Conservation (phyloP, 129 eudicot species). For the Dittrichia graveolens region DNA sequence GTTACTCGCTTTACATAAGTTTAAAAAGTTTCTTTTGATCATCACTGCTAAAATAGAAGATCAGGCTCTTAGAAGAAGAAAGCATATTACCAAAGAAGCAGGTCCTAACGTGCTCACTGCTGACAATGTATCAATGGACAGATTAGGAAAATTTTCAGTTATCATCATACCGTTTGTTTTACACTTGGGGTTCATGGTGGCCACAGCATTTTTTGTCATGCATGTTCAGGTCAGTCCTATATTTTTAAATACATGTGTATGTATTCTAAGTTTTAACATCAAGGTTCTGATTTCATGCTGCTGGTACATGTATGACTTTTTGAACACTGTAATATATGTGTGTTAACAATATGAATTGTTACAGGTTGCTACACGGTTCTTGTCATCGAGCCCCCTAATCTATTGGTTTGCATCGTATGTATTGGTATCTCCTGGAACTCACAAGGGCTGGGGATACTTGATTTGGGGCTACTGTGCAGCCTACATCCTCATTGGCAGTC, state of each 20-base stretch:
- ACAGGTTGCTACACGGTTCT: constrained; percentile 92
- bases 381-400: constrained; percentile 81
- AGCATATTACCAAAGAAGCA: constrained; percentile 28
- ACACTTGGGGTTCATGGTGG: constrained; percentile 85
- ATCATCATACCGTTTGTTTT: constrained; percentile 70
- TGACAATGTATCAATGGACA: constrained; percentile 32
- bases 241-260: background rate
- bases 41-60: constrained; percentile 39
- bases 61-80: constrained; percentile 47
- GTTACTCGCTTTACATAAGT: background rate
- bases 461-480: constrained; percentile 79
- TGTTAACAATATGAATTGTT: constrained; percentile 15
- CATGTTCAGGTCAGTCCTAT: constrained; percentile 83
- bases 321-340: background rate
- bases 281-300: too few species aligned
- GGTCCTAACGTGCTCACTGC: constrained; percentile 18
- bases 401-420: constrained; percentile 85
- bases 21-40: constrained; percentile 4
- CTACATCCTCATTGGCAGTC: constrained; percentile 81
- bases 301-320: background rate
- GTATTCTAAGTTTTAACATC: too few species aligned
- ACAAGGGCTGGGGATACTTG: constrained; percentile 62
- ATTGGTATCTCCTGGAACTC: constrained; percentile 33
- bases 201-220: constrained; percentile 85
- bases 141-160: constrained; percentile 38